Evolutionary conservation across 2,329 filamentous ascomycete genomes (phyloP).

Genomic region (Epichloe coenophiala): DNA sequence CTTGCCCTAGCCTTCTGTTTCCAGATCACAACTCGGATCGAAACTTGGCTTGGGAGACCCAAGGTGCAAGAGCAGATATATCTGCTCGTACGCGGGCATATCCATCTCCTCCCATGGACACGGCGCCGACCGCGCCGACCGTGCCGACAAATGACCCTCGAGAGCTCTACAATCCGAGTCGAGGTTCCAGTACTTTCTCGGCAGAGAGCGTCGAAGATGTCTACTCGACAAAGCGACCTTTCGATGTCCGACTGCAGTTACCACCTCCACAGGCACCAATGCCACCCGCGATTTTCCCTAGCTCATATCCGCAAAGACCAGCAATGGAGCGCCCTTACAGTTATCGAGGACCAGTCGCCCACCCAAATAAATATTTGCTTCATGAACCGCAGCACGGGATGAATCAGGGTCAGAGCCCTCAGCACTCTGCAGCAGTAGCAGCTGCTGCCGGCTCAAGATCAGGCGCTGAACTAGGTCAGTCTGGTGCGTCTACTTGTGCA

Average conservation of each 20-base stretch:
- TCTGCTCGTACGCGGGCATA: constrained; percentile 47
- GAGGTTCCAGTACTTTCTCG: constrained; percentile 28
- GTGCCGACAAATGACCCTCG: constrained; percentile 44
- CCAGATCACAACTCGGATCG: constrained; percentile 36
- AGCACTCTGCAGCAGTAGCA: constrained; percentile 10
- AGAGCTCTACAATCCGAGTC: constrained; percentile 42
- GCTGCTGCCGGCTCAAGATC: constrained; percentile 7
- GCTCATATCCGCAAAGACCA: constrained; percentile 14
- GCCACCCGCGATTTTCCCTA: constrained; percentile 6
- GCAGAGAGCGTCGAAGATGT: constrained; percentile 33
- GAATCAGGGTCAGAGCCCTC: constrained; percentile 4
- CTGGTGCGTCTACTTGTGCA: constrained; percentile 22
- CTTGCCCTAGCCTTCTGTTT: constrained; percentile 43
- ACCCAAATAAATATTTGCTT: constrained; percentile 13
- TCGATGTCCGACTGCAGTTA: constrained; percentile 12
- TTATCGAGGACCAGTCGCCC: constrained; percentile 13
- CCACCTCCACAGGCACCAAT: constrained; percentile 14
- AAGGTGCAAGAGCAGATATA: constrained; percentile 25
- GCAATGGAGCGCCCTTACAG: constrained; percentile 11
- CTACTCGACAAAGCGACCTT: constrained; percentile 21
- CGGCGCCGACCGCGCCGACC: constrained; percentile 51
- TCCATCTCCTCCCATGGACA: constrained; percentile 64
- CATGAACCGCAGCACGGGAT: constrained; percentile 8
- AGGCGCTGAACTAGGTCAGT: constrained; percentile 10
- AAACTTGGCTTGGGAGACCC: constrained; percentile 3